Evolutionary conservation across 257 asterid genomes (phyloP).

Genomic region (Eucommia ulmoides): DNA sequence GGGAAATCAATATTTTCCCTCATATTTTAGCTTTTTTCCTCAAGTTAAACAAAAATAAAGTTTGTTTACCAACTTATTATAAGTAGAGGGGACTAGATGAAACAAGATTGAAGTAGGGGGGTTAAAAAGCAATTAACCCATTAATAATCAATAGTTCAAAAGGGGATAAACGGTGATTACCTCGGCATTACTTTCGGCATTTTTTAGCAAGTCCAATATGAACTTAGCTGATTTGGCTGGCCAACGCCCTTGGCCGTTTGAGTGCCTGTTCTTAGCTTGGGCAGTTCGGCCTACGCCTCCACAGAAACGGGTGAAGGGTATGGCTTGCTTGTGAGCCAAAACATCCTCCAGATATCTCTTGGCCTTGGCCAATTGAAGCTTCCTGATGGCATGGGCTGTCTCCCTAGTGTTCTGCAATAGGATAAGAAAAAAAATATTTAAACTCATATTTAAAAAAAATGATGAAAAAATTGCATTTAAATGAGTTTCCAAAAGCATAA

Average conservation of each 20-base stretch:
- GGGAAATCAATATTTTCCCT: too few species aligned
- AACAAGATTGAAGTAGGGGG: too few species aligned
- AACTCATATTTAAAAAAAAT: too few species aligned
- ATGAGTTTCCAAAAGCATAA: too few species aligned
- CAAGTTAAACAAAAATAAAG: too few species aligned
- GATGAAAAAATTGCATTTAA: too few species aligned
- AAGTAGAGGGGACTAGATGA: too few species aligned
- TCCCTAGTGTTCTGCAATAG: conserved; percentile 45
- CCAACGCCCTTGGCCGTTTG: conserved; percentile 75
- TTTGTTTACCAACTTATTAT: too few species aligned
- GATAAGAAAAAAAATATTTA: neutral
- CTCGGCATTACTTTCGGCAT: conserved; percentile 75
- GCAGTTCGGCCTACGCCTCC: conserved; percentile 71
- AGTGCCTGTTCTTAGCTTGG: conserved; percentile 61
- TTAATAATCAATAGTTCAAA: too few species aligned
- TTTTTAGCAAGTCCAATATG: conserved; percentile 57
- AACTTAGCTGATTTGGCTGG: conserved; percentile 64
- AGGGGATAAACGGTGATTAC: too few species aligned
- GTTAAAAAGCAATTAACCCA: too few species aligned
- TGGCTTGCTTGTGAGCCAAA: conserved; percentile 58
- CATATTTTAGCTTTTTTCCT: too few species aligned
- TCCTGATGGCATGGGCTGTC: conserved; percentile 60
- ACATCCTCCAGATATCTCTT: conserved; percentile 59
- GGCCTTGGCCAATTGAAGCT: conserved; percentile 42
- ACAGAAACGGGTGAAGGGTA: conserved; percentile 66